A percentile compares a stretch with the other conserved stretches of the same genome.
Evolutionary conservation across 768 basidiomycete genomes (phyloP).

Genomic region (Leucocoprinus leucothites): DNA sequence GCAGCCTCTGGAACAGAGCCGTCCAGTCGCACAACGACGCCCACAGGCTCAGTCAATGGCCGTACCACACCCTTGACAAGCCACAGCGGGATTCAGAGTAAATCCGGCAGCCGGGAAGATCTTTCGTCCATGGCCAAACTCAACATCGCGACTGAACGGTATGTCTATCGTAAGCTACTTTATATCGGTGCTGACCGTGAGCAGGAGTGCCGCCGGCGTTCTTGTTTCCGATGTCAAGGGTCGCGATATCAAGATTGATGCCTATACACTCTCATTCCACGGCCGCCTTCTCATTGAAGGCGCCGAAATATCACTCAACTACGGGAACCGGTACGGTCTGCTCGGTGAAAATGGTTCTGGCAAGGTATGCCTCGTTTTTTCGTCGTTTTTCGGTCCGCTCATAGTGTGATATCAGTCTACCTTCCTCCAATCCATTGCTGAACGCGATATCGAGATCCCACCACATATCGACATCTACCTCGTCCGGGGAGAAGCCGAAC

Average conservation of each 20-base stretch:
- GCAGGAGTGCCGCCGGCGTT: slow-evolving; percentile 87
- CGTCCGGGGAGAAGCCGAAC: slow-evolving; percentile 93
- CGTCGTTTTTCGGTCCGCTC: neutral
- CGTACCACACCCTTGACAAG: slow-evolving; percentile 81
- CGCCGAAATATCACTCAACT: slow-evolving; percentile 77
- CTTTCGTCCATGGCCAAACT: slow-evolving; percentile 76
- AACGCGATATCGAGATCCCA: slow-evolving; percentile 94
- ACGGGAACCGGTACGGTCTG: slow-evolving; percentile 92
- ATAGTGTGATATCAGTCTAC: slow-evolving; percentile 62
- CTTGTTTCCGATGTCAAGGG: slow-evolving; percentile 89
- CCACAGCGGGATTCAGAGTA: slow-evolving; percentile 72
- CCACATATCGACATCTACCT: slow-evolving; percentile 97
- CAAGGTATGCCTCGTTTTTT: slow-evolving; percentile 58
- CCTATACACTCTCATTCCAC: slow-evolving; percentile 95
- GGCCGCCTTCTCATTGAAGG: slow-evolving; percentile 74
- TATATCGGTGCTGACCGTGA: neutral
- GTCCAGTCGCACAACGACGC: slow-evolving; percentile 37
- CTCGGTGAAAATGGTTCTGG: slow-evolving; percentile 98
- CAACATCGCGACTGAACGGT: slow-evolving; percentile 88
- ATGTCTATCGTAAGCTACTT: slow-evolving; percentile 13
- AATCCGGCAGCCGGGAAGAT: slow-evolving; percentile 81
- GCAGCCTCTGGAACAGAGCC: neutral
- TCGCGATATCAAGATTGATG: slow-evolving; percentile 96
- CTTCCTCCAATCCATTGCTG: slow-evolving; percentile 92
- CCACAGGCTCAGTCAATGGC: slow-evolving; percentile 63